A percentile compares a stretch with the other conserved stretches of the same genome.
phyloP scores from a whole-genome alignment of 1,284 basidiomycete species.

The Tilletia walkeri region DNA sequence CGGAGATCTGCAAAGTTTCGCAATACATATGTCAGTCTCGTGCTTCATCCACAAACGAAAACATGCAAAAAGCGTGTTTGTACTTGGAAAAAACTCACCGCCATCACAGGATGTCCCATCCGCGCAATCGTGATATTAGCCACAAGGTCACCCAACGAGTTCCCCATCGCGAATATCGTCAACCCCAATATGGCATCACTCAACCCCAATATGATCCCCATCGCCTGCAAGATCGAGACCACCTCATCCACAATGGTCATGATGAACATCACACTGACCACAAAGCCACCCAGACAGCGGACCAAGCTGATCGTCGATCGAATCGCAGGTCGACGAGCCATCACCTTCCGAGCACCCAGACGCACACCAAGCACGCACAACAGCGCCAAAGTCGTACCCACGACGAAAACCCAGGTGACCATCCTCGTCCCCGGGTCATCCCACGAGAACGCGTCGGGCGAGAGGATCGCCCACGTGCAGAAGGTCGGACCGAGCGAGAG shows the following conservation, averaged over 20 bases:
- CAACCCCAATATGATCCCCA: conserved; percentile 87
- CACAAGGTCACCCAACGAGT: conserved; percentile 91
- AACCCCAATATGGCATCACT: conserved; percentile 93
- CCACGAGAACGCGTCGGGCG: conserved; percentile 21
- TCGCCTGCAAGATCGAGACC: conserved; percentile 64
- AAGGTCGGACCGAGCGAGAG: conserved; percentile 42
- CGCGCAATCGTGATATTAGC: conserved; percentile 78
- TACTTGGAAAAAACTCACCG: conserved; percentile 32
- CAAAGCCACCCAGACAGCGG: conserved; percentile 44
- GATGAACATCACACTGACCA: conserved; percentile 51
- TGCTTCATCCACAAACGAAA: background rate
- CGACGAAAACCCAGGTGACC: conserved; percentile 23
- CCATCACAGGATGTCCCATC: conserved; percentile 53
- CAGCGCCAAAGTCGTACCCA: conserved; percentile 17
- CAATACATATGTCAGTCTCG: background rate
- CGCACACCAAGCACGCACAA: conserved; percentile 21
- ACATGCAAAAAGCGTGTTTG: conserved; percentile 29
- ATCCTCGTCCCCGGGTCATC: conserved; percentile 19
- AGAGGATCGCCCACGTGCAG: conserved; percentile 38
- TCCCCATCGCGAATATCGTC: conserved; percentile 93
- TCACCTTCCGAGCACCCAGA: conserved; percentile 6
- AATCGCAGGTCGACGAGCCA: background rate
- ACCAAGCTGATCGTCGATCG: conserved; percentile 20
- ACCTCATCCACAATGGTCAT: conserved; percentile 52
- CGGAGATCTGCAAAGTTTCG: conserved; percentile 71